Conservation (phyloP, 306 rosid species). For the Begonia fuchsioides region DNA sequence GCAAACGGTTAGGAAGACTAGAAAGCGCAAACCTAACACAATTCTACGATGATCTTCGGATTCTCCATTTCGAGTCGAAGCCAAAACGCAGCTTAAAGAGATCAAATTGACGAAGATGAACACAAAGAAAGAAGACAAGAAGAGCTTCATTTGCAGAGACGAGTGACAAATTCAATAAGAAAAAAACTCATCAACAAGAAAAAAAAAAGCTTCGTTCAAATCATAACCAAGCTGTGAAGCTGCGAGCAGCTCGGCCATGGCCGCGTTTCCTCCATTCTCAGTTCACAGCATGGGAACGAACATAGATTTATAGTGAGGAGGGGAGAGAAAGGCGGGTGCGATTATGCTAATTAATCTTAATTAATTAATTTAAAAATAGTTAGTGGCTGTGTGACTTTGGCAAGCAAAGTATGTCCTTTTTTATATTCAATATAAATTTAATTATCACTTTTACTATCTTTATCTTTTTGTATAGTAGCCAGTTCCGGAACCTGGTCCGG, state of each 20-base stretch:
- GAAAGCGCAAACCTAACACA: slow-evolving; percentile 39
- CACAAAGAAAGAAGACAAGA: slow-evolving; percentile 13
- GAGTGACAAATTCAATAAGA: slow-evolving; percentile 10
- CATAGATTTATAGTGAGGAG: not conserved
- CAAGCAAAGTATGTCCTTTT: not conserved
- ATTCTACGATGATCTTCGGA: slow-evolving; percentile 16
- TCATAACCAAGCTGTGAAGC: too few species aligned
- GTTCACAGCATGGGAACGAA: not conserved
- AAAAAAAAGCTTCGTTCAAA: too few species aligned
- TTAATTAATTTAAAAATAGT: not conserved
- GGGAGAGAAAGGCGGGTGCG: slow-evolving; percentile 47
- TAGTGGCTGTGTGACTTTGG: too few species aligned
- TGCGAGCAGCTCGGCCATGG: not conserved
- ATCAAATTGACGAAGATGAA: slow-evolving; percentile 20
- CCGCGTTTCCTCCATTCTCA: not conserved
- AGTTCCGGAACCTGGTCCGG: too few species aligned
- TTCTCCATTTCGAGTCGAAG: slow-evolving; percentile 22
- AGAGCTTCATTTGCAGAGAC: slow-evolving; percentile 28
- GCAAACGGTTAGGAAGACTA: slow-evolving; percentile 6
- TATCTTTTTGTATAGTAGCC: too few species aligned
- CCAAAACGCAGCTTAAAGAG: slow-evolving; percentile 38
- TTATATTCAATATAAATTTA: too few species aligned
- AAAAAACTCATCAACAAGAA: slow-evolving; percentile 16
- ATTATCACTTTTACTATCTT: too few species aligned
- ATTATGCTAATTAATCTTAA: slow-evolving; percentile 1